Percentiles rank a stretch among this genome's conserved stretches.
Evolutionary conservation across 2,329 filamentous ascomycete species (phyloP).

Genomic region (Cyphellophora attinorum): DNA sequence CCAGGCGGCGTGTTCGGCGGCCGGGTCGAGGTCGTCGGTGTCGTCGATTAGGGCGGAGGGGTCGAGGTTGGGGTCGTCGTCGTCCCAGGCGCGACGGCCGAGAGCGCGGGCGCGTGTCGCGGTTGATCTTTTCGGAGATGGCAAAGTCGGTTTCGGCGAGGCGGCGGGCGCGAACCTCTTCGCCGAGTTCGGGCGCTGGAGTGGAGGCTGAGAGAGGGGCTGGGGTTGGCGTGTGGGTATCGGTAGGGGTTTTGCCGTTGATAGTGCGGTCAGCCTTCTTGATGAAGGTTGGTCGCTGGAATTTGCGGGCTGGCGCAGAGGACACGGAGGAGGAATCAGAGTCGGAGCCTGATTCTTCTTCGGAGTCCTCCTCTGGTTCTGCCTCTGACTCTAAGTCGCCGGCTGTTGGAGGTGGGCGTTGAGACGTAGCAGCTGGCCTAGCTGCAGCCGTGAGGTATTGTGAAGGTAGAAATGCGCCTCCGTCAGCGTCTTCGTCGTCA

Average conservation of each 20-base stretch:
- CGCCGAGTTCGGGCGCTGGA: conserved; percentile 10
- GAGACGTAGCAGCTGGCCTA: background rate
- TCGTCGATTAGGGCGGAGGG: conserved; percentile 74
- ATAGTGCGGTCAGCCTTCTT: conserved; percentile 51
- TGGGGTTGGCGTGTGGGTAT: conserved; percentile 8
- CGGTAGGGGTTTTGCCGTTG: conserved; percentile 14
- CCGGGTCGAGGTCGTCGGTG: conserved; percentile 75
- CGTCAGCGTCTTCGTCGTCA: conserved; percentile 26
- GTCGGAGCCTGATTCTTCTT: conserved; percentile 12
- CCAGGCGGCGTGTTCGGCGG: conserved; percentile 85
- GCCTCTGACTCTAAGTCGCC: conserved; percentile 16
- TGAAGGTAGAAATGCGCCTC: conserved; percentile 19
- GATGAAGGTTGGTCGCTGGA: conserved; percentile 58
- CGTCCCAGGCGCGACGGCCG: conserved; percentile 82
- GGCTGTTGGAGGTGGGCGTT: background rate
- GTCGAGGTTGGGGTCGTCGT: conserved; percentile 54
- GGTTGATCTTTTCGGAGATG: conserved; percentile 80
- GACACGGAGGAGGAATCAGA: conserved; percentile 45
- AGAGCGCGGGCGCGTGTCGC: conserved; percentile 65
- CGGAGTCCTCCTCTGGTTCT: conserved; percentile 8
- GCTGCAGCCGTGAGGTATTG: conserved; percentile 11
- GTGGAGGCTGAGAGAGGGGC: conserved; percentile 12
- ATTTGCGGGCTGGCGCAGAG: conserved; percentile 44
- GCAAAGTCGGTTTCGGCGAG: conserved; percentile 67
- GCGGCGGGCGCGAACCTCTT: conserved; percentile 41